Percentiles rank a stretch among this genome's conserved stretches.
phyloP scores from a whole-genome alignment of 2,329 filamentous ascomycete genomes.

The Talaromyces piceae region DNA sequence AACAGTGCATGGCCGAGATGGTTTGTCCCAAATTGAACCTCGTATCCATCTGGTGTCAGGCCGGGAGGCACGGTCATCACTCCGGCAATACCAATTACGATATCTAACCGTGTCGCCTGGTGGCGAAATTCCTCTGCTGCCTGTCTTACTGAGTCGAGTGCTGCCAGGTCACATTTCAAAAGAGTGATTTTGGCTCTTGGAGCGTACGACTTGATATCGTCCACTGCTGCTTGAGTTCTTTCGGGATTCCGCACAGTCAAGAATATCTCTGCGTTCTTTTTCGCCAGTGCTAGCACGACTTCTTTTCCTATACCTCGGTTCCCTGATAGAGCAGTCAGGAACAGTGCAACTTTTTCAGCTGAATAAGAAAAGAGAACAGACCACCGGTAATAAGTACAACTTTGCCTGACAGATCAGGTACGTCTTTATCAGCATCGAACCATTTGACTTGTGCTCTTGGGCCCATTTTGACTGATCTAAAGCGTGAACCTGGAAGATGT shows the following conservation, averaged over 20 bases:
- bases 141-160: constrained; percentile 41
- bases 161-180: constrained; percentile 45
- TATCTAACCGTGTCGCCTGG: constrained; percentile 36
- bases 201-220: constrained; percentile 12
- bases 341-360: background rate
- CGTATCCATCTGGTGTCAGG: constrained; percentile 35
- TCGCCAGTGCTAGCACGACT: background rate
- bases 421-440: constrained; percentile 35
- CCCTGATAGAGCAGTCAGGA: background rate
- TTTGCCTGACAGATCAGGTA: constrained; percentile 41
- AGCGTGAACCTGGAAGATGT: too few species aligned
- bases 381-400: constrained; percentile 48
- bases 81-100: constrained; percentile 41
- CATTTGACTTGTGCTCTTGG: background rate
- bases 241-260: constrained; percentile 14
- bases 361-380: constrained; percentile 16
- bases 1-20: constrained; percentile 41
- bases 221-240: constrained; percentile 14
- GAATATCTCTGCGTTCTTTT: constrained; percentile 2
- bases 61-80: constrained; percentile 36
- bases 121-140: constrained; percentile 37
- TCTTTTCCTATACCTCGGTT: constrained; percentile 26
- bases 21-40: constrained; percentile 41
- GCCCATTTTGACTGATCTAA: background rate
- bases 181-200: constrained; percentile 32